Base-by-base conservation (phyloP, 768 basidiomycete genomes). In the Chiua virens region DNA sequence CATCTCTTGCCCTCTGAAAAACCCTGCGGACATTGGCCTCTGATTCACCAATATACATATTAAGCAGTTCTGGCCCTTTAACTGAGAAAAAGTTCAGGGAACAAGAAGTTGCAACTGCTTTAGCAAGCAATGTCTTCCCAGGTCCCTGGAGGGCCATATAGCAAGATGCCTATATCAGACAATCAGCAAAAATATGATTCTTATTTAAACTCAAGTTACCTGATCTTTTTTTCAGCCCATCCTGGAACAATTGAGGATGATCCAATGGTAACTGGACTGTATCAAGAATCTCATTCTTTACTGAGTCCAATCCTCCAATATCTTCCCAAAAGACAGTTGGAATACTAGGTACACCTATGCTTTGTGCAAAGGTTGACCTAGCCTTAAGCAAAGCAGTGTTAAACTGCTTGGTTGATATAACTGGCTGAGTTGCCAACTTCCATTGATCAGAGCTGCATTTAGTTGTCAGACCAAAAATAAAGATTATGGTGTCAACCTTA, bases 1-100 rank as follows among this genome's bases (percentile, higher is more conserved):
- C 95, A 71, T 95, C 93, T 46, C 91, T 74, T 23, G 95, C 95
- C 13, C 84, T 82, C 65, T 95, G 91, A 68, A 98, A 98, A 1
- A 98, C 85, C 15, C 86, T 78, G 14, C 97, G 82, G 36, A 99
- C 95, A 69, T 98, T 99, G 54, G 98, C 97, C 69, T 98, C 95
- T 11, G 92, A 95, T 71, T 97, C 95, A 52, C 95, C 95, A 60
- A 98, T 96, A 71, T 96, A 98, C 95, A 98, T 98, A 71, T 96
- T 96, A 45, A 97, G 80, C 34, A 98, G 72, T 63, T 98, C 95
- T 4, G 95, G 95, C 0, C 95, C 95, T 67, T 98, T 97, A 61
- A 97, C 84, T n/a, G 92, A 95, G 72, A 98, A 88, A 71, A 98
- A 97, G 67, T 97, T 97, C 57, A 97, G 79, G 22, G 92, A 87